Percentiles rank a stretch among this genome's conserved stretches.
phyloP scores from a whole-genome alignment of 192 early-diverging fungal species.

The Funneliformis mosseae region DNA sequence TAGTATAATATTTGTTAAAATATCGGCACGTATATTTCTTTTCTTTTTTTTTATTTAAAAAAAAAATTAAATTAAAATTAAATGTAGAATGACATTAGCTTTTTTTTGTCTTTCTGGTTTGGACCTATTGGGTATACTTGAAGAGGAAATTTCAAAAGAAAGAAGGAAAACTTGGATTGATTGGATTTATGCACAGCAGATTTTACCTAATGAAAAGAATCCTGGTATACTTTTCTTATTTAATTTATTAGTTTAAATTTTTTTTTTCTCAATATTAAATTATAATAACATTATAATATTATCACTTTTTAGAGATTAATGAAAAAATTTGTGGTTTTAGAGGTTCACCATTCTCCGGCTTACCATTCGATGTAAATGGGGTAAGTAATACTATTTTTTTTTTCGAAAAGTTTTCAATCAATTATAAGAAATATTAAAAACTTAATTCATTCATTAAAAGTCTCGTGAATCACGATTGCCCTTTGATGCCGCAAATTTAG shows the following conservation, averaged over 20 bases:
- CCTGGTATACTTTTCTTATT: slow-evolving; percentile 11
- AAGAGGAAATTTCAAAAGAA: slow-evolving; percentile 51
- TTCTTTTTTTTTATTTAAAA: neutral
- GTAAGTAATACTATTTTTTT: slow-evolving; percentile 40
- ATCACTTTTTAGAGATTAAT: slow-evolving; percentile 34
- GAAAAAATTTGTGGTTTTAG: slow-evolving; percentile 67
- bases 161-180: slow-evolving; percentile 77
- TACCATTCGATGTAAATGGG: slow-evolving; percentile 48
- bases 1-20: neutral
- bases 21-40: neutral
- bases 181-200: slow-evolving; percentile 97
- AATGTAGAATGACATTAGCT: slow-evolving; percentile 80
- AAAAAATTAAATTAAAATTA: neutral
- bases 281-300: neutral
- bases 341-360: slow-evolving; percentile 70
- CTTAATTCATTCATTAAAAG: neutral
- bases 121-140: slow-evolving; percentile 75
- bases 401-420: neutral
- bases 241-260: neutral
- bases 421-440: neutral
- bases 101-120: slow-evolving; percentile 83
- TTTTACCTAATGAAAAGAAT: slow-evolving; percentile 49
- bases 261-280: neutral
- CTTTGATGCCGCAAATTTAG: slow-evolving; percentile 64
- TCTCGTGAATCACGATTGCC: slow-evolving; percentile 12